Percentiles rank a stretch among this genome's conserved stretches.
Conservation (phyloP, 208 protist species). For the Crithidia sp. region DNA sequence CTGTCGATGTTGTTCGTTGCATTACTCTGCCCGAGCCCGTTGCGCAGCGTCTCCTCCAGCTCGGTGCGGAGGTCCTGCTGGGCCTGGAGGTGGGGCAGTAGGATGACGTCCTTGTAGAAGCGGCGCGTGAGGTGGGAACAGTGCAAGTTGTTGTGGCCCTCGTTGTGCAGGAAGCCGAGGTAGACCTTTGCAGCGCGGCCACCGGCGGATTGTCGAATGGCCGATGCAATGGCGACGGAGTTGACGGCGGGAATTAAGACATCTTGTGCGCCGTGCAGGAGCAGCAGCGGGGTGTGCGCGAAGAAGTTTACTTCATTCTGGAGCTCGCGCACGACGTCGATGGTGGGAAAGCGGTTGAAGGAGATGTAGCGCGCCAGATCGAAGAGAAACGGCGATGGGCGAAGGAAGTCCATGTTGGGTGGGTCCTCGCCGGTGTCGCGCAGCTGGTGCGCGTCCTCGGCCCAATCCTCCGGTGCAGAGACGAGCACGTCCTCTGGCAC, state of each 20-base stretch:
- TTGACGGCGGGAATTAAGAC: constrained; percentile 38
- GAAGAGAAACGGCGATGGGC: constrained; percentile 30
- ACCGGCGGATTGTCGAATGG: constrained; percentile 34
- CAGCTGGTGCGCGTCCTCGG: constrained; percentile 27
- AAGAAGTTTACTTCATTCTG: constrained; percentile 46
- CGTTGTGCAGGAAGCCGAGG: constrained; percentile 27
- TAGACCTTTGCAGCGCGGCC: constrained; percentile 38
- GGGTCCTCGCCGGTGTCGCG: constrained; percentile 15
- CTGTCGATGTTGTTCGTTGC: not conserved
- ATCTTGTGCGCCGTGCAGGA: constrained; percentile 48
- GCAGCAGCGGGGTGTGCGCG: constrained; percentile 41
- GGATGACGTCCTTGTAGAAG: constrained; percentile 58
- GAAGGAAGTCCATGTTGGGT: constrained; percentile 15
- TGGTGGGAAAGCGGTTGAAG: constrained; percentile 46
- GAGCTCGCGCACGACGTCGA: constrained; percentile 37
- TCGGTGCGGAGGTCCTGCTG: constrained; percentile 25
- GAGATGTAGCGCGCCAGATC: constrained; percentile 37
- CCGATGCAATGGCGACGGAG: constrained; percentile 42
- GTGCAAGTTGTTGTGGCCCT: constrained; percentile 43
- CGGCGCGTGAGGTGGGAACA: constrained; percentile 38
- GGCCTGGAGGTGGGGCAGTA: constrained; percentile 38
- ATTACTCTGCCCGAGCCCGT: constrained; percentile 3
- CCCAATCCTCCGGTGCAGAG: constrained; percentile 36
- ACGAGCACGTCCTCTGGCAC: constrained; percentile 26
- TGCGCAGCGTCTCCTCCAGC: constrained; percentile 25